Base-by-base conservation (phyloP, 805 yeast species). In the Myxozyma lipomycoides region DNA sequence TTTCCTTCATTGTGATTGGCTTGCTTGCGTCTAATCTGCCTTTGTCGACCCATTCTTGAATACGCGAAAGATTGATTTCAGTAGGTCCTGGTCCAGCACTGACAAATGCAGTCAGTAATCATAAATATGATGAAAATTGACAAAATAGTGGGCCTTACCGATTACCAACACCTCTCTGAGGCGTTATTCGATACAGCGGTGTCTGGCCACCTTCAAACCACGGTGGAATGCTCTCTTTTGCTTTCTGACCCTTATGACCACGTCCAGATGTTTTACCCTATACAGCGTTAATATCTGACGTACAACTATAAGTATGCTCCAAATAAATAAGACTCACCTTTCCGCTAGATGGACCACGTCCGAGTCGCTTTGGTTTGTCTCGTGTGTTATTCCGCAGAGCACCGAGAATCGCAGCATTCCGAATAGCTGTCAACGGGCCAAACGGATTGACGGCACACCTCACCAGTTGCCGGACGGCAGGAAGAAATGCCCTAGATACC, bases 201-300 rank as follows among this genome's bases (percentile, higher is more conserved):
- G 98, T 93, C 68, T 93, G 98, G 67, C 98, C 98, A 80, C 98
- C 98, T 74, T 93, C 98, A 67, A 91, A 88, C 91, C 95, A 87
- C 52, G 84, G 79, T 49, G 89, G 91, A 26, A 91, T 91, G 38
- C 83, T 79, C 35, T 91, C 86, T 71, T 98, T 81, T 9, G 98
- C 96, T 72, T 91, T 91, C 68, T 91, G 98, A 80, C 98, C 98
- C 73, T 93, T 93, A 64, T 87, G 95, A 75, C 98, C 98, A 68
- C 98, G 78, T 43, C 96, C 95, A 4, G 97, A 81, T 2, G 98
- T 93, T 70, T 91, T 90, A 73, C 98, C 98, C 59, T 78, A 75
- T n/a, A 40, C 5, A 18, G 18, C 18, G 21, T n/a, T 12, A 44
- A 23, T 35, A 9, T 22, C 10, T n/a, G 25, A 19, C 43, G 18